phyloP scores from a whole-genome alignment of 1,139 yeast species.

The Nakaseomyces glabratus region DNA sequence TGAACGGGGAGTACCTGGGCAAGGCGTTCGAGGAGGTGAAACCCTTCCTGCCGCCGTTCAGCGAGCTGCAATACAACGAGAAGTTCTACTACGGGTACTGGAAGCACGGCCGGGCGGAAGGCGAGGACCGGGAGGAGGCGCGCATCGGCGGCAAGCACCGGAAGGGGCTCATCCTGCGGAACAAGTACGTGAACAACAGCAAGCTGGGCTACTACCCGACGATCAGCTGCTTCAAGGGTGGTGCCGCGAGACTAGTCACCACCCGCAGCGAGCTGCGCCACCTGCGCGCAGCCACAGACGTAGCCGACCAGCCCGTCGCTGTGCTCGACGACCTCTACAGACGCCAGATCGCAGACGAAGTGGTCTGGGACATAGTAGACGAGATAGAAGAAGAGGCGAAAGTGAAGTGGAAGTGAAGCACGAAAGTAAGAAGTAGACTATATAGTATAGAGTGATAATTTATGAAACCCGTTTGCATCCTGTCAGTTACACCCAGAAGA shows the following conservation, averaged over 20 bases:
- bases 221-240: constrained; percentile 73
- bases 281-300: constrained; percentile 36
- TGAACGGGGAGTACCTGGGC: constrained; percentile 67
- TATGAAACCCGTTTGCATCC: no score
- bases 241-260: constrained; percentile 42
- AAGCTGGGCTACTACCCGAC: constrained; percentile 86
- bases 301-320: constrained; percentile 36
- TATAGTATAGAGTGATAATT: no score
- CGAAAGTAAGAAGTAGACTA: no score
- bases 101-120: constrained; percentile 27
- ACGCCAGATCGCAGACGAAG: constrained; percentile 70
- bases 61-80: constrained; percentile 40
- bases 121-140: no score
- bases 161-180: constrained; percentile 34
- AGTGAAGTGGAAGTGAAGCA: no score
- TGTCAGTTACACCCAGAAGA: no score
- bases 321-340: constrained; percentile 56
- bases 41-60: constrained; percentile 72
- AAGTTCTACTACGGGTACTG: constrained; percentile 35
- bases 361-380: constrained; percentile 75
- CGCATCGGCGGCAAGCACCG: constrained; percentile 6
- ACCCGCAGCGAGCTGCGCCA: constrained; percentile 15
- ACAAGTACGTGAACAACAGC: constrained; percentile 58
- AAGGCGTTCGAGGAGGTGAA: constrained; percentile 57
- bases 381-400: constrained; percentile 58